Evolutionary conservation across 345 rosid species (phyloP), one percentile per base, ranked within the genome.

Genomic region (Eucalyptus regnans): DNA sequence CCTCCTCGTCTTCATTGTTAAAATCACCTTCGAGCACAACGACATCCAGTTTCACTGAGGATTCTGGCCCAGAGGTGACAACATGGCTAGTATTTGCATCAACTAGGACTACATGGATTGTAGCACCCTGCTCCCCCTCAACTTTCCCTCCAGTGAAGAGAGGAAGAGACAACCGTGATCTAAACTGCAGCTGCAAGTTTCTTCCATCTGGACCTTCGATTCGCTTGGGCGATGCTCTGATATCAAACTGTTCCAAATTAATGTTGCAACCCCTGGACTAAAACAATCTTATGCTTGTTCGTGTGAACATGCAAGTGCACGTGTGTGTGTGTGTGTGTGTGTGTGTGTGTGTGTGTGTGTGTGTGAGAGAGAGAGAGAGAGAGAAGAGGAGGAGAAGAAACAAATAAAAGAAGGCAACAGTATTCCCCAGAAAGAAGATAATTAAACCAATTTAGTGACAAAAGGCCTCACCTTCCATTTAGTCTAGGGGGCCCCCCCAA

Each of bases 91-190:
- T 92, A 92, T 91, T 95, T 43, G 91, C 94, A 91, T 98, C 99
- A 81, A 94, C 88, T 88, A 98, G 90, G 87, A 98, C 95, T 12
- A 93, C 90, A 92, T 98, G 99, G 88, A 98, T 95, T 17, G 99
- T 94, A 88, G 99, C 99, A 92, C 99, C 99, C 90, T 97, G 99
- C 91, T 98, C 99, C 87, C 99, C 99, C 91, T 98, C 99, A 44
- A 97, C 99, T 92, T 94, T 97, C 71, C 99, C 99, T 87, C 99
- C 99, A 0, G 99, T 98, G 93, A 94, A 98, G 86, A 98, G 97
- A 25, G 99, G 99, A 91, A 97, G 99, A 86, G 99, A 95, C 93
- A 98, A 88, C 94, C 97, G 95, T 71, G 99, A 95, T 92, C 94
- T 94, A 90, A 98, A 97, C 89, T 93, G 95, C 88, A 97, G 90